A percentile compares a stretch with the other conserved stretches of the same genome.
Conservation (phyloP, 2,329 filamentous ascomycete genomes). For the Diaporthe sp. region DNA sequence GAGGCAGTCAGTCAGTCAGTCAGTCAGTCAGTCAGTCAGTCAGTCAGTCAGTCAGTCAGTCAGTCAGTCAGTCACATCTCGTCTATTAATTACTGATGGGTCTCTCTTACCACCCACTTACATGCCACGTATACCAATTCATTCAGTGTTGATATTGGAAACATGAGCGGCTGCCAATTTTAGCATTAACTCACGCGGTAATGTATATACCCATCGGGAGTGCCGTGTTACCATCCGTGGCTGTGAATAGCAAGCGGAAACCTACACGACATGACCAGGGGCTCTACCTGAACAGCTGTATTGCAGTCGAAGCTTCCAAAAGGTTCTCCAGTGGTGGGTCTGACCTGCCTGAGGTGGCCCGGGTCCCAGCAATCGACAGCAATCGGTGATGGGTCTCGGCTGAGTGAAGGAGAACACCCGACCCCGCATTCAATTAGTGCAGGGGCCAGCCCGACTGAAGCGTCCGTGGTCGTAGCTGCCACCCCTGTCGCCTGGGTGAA, state of each 20-base stretch:
- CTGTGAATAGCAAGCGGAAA: constrained; percentile 10
- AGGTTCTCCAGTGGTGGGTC: constrained; percentile 26
- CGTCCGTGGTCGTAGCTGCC: constrained; percentile 34
- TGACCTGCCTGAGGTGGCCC: constrained; percentile 8
- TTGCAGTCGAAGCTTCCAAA: constrained; percentile 38
- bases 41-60: too few relatives aligned
- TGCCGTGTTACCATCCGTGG: constrained; percentile 11
- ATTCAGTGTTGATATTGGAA: background rate
- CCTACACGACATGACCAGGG: constrained; percentile 6
- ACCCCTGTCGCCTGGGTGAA: constrained; percentile 32
- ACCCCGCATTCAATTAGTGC: constrained; percentile 36
- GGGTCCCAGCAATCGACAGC: background rate
- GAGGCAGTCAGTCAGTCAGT: too few relatives aligned
- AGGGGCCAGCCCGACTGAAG: constrained; percentile 24
- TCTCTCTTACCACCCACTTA: background rate
- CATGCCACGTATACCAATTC: constrained; percentile 19
- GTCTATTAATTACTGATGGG: background rate
- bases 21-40: too few relatives aligned
- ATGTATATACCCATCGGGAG: constrained; percentile 6
- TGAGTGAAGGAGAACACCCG: constrained; percentile 22
- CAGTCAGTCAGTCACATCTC: background rate
- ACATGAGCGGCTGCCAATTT: background rate
- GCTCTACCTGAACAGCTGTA: background rate
- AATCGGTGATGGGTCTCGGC: constrained; percentile 32
- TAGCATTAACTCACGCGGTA: background rate